These are phyloP conservation scores for Gaertneriomyces semiglobifer DNA, from an alignment of 192 early-diverging fungal genomes.

Conservation along the genomic window DNA sequence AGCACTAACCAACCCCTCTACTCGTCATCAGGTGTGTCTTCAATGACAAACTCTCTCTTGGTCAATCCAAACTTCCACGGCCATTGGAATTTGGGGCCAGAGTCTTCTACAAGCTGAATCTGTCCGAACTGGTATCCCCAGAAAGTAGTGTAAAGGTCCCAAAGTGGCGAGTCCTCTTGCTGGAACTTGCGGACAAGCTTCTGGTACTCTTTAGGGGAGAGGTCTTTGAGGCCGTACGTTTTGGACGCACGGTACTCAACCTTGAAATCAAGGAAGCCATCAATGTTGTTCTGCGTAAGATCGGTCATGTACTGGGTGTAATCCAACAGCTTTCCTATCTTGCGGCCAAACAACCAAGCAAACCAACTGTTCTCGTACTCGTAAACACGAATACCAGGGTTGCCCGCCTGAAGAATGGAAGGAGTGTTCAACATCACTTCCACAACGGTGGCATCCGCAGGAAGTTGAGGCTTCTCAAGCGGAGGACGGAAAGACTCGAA, in stretches of 20 bases:
- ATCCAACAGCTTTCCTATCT: conserved; percentile 14
- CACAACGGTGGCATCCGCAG: conserved; percentile 19
- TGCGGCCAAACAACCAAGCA: neutral
- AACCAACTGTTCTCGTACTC: conserved; percentile 11
- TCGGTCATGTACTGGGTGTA: conserved; percentile 33
- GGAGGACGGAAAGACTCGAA: conserved; percentile 13
- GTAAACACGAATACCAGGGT: conserved; percentile 30
- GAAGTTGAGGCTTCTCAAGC: neutral
- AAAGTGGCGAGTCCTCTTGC: too few relatives aligned
- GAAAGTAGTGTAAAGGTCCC: too few relatives aligned
- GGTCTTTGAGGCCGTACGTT: conserved; percentile 29
- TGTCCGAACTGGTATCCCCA: too few relatives aligned
- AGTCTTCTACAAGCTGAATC: too few relatives aligned
- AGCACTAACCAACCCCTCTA: too few relatives aligned
- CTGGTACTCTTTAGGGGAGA: conserved; percentile 2
- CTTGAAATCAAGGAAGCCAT: conserved; percentile 12
- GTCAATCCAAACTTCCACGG: too few relatives aligned
- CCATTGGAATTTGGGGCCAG: too few relatives aligned
- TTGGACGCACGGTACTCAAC: conserved; percentile 19
- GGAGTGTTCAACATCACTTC: conserved; percentile 19
- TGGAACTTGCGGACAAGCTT: too few relatives aligned
- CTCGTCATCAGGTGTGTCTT: too few relatives aligned
- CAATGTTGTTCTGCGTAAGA: conserved; percentile 15
- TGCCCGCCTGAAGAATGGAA: conserved; percentile 22
- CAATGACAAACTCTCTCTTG: too few relatives aligned